A percentile compares a stretch with the other conserved stretches of the same genome.
Conservation (phyloP, 164 flowering plant species). For the Dillenia turbinata region DNA sequence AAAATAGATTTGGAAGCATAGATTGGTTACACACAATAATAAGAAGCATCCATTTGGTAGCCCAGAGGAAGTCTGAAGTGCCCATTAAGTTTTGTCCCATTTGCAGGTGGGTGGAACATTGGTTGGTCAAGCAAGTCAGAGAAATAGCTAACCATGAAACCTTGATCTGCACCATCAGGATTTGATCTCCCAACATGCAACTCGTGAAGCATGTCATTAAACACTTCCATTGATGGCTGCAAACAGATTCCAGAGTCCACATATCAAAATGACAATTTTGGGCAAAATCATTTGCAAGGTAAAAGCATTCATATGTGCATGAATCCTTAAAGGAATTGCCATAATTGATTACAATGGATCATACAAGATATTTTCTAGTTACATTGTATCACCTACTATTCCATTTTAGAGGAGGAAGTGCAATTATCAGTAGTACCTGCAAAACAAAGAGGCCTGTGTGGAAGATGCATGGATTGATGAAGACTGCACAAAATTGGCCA, state of each 20-base stretch:
- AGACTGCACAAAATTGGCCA: conserved; percentile 95
- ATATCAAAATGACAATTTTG: not conserved
- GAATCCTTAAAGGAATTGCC: no score
- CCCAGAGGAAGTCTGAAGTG: conserved; percentile 84
- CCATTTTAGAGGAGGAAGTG: no score
- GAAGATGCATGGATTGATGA: conserved; percentile 98
- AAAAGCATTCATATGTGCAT: no score
- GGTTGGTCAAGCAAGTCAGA: conserved; percentile 81
- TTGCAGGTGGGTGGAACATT: conserved; percentile 74
- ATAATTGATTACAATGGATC: no score
- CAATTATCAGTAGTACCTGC: conserved; percentile 43
- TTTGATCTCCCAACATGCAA: conserved; percentile 48
- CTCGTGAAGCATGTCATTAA: conserved; percentile 74
- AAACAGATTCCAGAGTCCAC: conserved; percentile 8
- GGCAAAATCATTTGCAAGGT: not conserved
- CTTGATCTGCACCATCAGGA: conserved; percentile 95
- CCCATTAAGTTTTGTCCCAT: conserved; percentile 73
- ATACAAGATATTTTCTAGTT: no score
- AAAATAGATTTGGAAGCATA: no score
- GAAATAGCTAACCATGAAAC: conserved; percentile 75
- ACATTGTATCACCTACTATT: no score
- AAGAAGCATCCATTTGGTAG: conserved; percentile 99
- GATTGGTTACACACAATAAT: conserved; percentile 52
- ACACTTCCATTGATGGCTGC: conserved; percentile 84
- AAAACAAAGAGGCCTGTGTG: conserved; percentile 96